Evolutionary conservation across 176 grass and related monocot genomes (phyloP).

Genomic region (Carex littledalei): DNA sequence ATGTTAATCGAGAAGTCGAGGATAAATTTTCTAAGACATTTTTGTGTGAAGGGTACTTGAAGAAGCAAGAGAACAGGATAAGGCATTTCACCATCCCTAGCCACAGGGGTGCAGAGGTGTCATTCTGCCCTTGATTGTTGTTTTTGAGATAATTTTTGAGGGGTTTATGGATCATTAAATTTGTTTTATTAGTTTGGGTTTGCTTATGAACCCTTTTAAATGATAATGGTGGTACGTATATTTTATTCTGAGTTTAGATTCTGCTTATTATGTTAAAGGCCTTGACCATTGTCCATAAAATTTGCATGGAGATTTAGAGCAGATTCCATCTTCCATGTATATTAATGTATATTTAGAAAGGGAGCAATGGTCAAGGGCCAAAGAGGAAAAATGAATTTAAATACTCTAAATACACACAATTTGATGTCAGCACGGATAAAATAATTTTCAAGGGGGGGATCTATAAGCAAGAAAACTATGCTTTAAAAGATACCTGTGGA

Average conservation of each 20-base stretch:
- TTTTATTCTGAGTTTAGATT: neutral
- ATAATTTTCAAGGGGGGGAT: neutral
- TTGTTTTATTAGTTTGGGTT: neutral
- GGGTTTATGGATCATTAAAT: neutral
- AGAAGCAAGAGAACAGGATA: conserved; percentile 48
- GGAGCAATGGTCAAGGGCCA: neutral
- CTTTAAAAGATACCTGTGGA: neutral
- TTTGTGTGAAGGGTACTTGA: conserved; percentile 53
- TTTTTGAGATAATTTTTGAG: conserved; percentile 1
- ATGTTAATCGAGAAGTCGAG: conserved; percentile 36
- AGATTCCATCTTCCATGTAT: neutral
- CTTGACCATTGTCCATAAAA: neutral
- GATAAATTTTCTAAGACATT: conserved; percentile 40
- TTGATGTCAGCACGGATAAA: no score
- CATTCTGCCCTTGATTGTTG: conserved; percentile 51
- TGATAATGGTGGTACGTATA: neutral
- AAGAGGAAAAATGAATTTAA: neutral
- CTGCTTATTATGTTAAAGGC: neutral
- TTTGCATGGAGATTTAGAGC: neutral
- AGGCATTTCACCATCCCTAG: conserved; percentile 58
- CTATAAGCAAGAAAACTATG: neutral
- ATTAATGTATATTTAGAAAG: neutral
- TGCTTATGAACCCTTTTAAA: neutral
- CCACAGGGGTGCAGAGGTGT: conserved; percentile 31
- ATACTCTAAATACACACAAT: neutral